Conservation (phyloP, 2,329 filamentous ascomycete species). For the Tolypocladium amazonense region DNA sequence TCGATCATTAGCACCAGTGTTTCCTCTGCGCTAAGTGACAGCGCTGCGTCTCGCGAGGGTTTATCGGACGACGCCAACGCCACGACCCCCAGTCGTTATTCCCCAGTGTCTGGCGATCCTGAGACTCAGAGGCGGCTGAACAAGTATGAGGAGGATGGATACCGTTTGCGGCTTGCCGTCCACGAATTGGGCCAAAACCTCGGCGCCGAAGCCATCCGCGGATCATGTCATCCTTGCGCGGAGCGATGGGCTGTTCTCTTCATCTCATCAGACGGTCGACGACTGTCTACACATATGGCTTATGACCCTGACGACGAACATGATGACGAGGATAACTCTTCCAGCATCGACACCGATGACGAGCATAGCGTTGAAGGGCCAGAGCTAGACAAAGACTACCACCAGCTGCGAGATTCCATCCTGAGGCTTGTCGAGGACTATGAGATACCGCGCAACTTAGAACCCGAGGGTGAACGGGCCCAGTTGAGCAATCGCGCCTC, state of each 20-base stretch:
- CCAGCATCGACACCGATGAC: slow-evolving; percentile 48
- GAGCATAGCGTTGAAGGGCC: slow-evolving; percentile 49
- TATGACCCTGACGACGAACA: slow-evolving; percentile 58
- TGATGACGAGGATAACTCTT: slow-evolving; percentile 55
- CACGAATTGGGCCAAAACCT: slow-evolving; percentile 61
- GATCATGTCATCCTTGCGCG: slow-evolving; percentile 65
- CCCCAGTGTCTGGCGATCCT: slow-evolving; percentile 37
- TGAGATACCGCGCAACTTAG: slow-evolving; percentile 61
- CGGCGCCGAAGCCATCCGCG: slow-evolving; percentile 53
- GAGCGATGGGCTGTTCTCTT: slow-evolving; percentile 79
- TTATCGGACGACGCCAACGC: slow-evolving; percentile 44
- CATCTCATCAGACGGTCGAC: slow-evolving; percentile 61
- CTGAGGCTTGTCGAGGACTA: slow-evolving; percentile 73
- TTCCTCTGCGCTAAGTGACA: slow-evolving; percentile 62
- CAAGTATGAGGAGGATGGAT: slow-evolving; percentile 54
- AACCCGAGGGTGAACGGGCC: slow-evolving; percentile 46
- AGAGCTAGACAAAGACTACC: slow-evolving; percentile 69
- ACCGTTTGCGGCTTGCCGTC: slow-evolving; percentile 54
- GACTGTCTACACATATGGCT: slow-evolving; percentile 59
- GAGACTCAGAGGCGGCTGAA: slow-evolving; percentile 31
- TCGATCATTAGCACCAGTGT: slow-evolving; percentile 64
- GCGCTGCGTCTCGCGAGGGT: slow-evolving; percentile 54
- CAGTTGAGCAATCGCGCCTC: slow-evolving; percentile 64
- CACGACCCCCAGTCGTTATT: slow-evolving; percentile 42
- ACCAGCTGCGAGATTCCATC: slow-evolving; percentile 70